Conservation (phyloP, 805 yeast genomes). For the Pichia occidentalis region DNA sequence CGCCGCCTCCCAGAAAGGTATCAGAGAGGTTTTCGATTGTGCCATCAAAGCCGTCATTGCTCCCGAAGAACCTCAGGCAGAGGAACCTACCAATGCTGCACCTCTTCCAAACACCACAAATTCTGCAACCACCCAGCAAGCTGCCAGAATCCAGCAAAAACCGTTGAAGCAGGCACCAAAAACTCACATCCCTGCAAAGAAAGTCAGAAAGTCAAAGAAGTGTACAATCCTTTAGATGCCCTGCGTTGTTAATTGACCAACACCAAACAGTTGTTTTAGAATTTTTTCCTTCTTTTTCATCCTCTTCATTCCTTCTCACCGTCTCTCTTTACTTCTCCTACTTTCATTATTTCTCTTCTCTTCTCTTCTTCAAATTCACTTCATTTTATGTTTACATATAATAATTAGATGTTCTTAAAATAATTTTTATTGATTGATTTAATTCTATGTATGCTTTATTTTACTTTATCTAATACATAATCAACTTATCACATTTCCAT, state of each 20-base stretch:
- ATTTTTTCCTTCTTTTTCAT: no score
- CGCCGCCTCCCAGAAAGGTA: constrained; percentile 83
- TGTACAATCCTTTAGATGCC: constrained; percentile 38
- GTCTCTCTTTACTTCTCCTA: no score
- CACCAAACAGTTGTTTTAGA: no score
- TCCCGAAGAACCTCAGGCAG: constrained; percentile 34
- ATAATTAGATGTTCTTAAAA: no score
- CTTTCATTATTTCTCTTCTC: constrained; percentile 1
- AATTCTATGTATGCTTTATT: constrained; percentile 7
- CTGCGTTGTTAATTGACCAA: no score
- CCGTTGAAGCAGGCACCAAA: constrained; percentile 9
- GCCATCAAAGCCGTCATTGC: constrained; percentile 67
- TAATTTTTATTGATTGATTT: constrained; percentile 17
- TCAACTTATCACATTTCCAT: no score
- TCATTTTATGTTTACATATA: constrained; percentile 5
- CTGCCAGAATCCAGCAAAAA: not conserved
- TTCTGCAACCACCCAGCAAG: not conserved
- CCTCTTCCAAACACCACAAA: not conserved
- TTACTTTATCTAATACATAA: no score
- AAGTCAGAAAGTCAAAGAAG: constrained; percentile 40
- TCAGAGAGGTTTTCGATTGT: constrained; percentile 74
- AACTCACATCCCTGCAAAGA: constrained; percentile 12
- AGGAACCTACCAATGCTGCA: not conserved
- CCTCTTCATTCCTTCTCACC: no score
- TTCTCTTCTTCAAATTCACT: constrained; percentile 4